Evolutionary conservation across 2,329 filamentous ascomycete genomes (phyloP).

Genomic region (Penicillium sp.): DNA sequence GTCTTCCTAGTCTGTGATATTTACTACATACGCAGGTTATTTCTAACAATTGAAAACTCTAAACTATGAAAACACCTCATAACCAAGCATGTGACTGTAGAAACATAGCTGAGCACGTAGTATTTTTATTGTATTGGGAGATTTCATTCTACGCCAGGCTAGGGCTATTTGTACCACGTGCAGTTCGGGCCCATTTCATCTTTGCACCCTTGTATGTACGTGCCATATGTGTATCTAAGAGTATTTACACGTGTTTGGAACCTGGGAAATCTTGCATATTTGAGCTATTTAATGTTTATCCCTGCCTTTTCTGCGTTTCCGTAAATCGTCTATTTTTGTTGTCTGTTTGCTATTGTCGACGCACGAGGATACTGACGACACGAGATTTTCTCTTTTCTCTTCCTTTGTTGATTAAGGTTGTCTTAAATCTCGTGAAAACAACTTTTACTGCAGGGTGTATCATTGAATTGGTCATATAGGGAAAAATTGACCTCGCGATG

Average conservation of each 20-base stretch:
- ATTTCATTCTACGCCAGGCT: neutral
- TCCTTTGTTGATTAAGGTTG: neutral
- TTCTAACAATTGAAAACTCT: no score
- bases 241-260: neutral
- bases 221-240: neutral
- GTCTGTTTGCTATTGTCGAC: neutral
- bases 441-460: neutral
- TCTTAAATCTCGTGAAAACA: neutral
- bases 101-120: neutral
- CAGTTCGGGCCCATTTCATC: neutral
- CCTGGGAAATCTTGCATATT: neutral
- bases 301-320: neutral
- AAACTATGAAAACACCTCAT: no score
- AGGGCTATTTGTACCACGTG: neutral
- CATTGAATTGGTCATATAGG: neutral
- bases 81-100: neutral
- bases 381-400: neutral
- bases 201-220: neutral
- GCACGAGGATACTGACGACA: neutral
- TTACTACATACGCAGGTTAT: neutral
- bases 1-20: neutral
- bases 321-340: neutral
- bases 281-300: neutral
- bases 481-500: neutral
- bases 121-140: neutral